These are phyloP conservation scores for Tetrapyrgos nigripes DNA, from an alignment of 1,284 basidiomycete species.

Conservation along the genomic window DNA sequence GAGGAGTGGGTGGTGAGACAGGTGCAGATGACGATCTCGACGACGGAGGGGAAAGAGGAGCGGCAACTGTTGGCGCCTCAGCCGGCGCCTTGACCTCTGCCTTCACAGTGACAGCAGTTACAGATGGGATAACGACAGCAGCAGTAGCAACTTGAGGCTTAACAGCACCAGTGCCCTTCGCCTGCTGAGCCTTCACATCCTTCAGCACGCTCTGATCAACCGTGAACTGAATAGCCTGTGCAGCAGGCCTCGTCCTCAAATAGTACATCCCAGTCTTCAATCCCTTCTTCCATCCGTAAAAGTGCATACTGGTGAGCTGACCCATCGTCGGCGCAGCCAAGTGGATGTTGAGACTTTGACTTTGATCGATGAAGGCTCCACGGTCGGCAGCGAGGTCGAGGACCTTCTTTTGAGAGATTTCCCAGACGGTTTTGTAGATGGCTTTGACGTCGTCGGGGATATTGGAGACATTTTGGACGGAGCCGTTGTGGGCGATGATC, in stretches of 20 bases:
- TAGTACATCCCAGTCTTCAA: conserved; percentile 99
- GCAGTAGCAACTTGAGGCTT: conserved; percentile 16
- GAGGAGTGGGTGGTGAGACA: conserved; percentile 26
- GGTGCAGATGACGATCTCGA: conserved; percentile 13
- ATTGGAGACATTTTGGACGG: conserved; percentile 88
- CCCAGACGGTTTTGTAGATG: conserved; percentile 99
- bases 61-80: conserved; percentile 32
- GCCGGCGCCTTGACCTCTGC: too few relatives aligned
- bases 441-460: conserved; percentile 94
- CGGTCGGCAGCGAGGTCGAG: conserved; percentile 98
- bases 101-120: too few relatives aligned
- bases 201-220: conserved; percentile 87
- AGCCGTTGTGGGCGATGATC: conserved; percentile 98
- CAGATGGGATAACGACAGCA: too few relatives aligned
- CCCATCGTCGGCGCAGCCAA: conserved; percentile 91
- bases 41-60: conserved; percentile 16
- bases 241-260: conserved; percentile 92
- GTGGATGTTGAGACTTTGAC: conserved; percentile 92
- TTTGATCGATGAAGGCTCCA: conserved; percentile 98
- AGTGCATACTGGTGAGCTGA: conserved; percentile 99
- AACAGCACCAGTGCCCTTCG: conserved; percentile 40
- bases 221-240: conserved; percentile 98
- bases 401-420: conserved; percentile 98
- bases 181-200: conserved; percentile 65
- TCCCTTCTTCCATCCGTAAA: conserved; percentile 99